These are phyloP conservation scores for Ceratocystis lukuohia DNA, from an alignment of 2,329 filamentous ascomycete genomes.

Conservation along the genomic window DNA sequence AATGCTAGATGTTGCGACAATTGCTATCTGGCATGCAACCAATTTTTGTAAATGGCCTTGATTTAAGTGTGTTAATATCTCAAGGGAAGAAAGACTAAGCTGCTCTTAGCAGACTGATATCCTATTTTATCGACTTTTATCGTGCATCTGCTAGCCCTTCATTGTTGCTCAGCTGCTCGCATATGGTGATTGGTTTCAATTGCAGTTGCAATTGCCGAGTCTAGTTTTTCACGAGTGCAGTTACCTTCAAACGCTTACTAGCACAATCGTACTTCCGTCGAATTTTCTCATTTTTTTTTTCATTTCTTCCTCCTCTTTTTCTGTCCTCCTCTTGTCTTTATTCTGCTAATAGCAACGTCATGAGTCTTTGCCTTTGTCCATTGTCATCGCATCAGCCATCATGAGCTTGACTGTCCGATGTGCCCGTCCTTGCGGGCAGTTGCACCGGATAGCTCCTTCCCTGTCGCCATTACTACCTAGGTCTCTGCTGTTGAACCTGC, in stretches of 20 bases:
- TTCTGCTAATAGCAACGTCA: slow-evolving; percentile 1
- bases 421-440: slow-evolving; percentile 4
- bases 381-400: background rate
- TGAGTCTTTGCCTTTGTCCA: background rate
- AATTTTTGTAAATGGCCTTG: background rate
- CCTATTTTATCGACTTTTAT: background rate
- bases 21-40: background rate
- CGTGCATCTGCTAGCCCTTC: background rate
- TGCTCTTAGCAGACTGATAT: background rate
- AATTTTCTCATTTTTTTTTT: background rate
- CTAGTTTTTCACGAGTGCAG: background rate
- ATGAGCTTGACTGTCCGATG: slow-evolving; percentile 18
- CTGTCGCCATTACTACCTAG: background rate
- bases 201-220: background rate
- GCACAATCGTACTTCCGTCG: background rate
- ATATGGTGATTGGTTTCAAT: background rate
- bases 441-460: background rate
- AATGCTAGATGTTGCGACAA: background rate
- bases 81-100: background rate
- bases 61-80: background rate
- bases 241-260: background rate
- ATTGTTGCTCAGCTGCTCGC: background rate
- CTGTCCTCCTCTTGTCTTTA: background rate
- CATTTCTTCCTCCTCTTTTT: background rate
- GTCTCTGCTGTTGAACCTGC: background rate